Conservation (phyloP, 768 basidiomycete species). For the Auricularia heimuer region DNA sequence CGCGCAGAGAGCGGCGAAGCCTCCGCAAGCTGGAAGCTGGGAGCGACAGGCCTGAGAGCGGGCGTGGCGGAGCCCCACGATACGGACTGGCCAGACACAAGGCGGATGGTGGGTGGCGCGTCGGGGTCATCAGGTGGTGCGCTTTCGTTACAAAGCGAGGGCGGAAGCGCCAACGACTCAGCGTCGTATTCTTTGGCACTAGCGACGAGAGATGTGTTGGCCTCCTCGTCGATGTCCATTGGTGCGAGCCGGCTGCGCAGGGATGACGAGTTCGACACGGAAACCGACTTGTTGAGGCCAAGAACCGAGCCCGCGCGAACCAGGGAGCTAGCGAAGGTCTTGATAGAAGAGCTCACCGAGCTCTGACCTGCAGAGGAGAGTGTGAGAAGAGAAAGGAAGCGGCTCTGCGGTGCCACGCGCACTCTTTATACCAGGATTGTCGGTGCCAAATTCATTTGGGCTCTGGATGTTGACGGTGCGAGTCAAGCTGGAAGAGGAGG, state of each 20-base stretch:
- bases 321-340: constrained; percentile 64
- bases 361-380: background rate
- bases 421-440: constrained; percentile 45
- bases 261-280: background rate
- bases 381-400: constrained; percentile 6
- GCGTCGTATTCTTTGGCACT: constrained; percentile 4
- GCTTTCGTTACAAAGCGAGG: constrained; percentile 49
- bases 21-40: constrained; percentile 57
- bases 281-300: background rate
- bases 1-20: constrained; percentile 34
- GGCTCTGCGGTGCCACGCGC: constrained; percentile 15
- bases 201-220: constrained; percentile 25
- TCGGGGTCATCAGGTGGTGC: constrained; percentile 27
- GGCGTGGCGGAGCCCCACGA: constrained; percentile 34
- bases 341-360: constrained; percentile 57
- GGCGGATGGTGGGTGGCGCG: constrained; percentile 34
- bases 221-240: constrained; percentile 6
- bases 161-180: background rate
- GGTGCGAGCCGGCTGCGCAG: background rate
- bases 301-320: constrained; percentile 36
- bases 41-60: constrained; percentile 52
- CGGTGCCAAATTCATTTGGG: constrained; percentile 55
- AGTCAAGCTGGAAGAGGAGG: background rate
- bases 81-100: constrained; percentile 22
- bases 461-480: background rate